phyloP scores from a whole-genome alignment of 352 stramenopile species.

The Pythium dissimile region DNA sequence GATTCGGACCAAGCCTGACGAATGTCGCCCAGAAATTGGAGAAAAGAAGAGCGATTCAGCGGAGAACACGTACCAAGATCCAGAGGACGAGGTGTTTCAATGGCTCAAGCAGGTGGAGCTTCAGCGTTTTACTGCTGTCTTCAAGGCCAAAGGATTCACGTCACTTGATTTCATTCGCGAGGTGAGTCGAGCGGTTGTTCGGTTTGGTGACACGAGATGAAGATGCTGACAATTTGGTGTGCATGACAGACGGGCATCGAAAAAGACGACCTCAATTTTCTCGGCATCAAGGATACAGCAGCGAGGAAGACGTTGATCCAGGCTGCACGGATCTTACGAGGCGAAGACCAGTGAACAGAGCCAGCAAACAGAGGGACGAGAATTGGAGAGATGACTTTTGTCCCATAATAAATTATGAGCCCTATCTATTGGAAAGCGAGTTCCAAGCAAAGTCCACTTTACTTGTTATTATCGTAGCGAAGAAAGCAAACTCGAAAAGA shows the following conservation, averaged over 20 bases:
- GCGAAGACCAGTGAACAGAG: slow-evolving; percentile 18
- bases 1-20: slow-evolving; percentile 7
- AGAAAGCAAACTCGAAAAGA: neutral
- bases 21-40: slow-evolving; percentile 12
- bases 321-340: slow-evolving; percentile 38
- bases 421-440: slow-evolving; percentile 3
- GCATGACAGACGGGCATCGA: slow-evolving; percentile 71
- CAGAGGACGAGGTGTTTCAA: slow-evolving; percentile 61
- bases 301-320: slow-evolving; percentile 60
- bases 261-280: slow-evolving; percentile 83
- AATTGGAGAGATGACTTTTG: neutral
- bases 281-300: slow-evolving; percentile 67
- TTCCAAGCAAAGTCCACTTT: neutral
- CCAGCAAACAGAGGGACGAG: neutral
- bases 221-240: neutral
- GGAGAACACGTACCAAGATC: slow-evolving; percentile 43
- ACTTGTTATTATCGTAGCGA: slow-evolving; percentile 16
- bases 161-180: slow-evolving; percentile 84
- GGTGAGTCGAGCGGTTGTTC: slow-evolving; percentile 25
- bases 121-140: slow-evolving; percentile 53
- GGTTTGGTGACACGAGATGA: slow-evolving; percentile 5
- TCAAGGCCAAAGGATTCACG: slow-evolving; percentile 76
- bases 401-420: slow-evolving; percentile 26
- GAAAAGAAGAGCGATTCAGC: slow-evolving; percentile 22
- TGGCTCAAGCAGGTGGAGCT: slow-evolving; percentile 68